phyloP scores from a whole-genome alignment of 805 yeast species.

The Pichia paraexigua region DNA sequence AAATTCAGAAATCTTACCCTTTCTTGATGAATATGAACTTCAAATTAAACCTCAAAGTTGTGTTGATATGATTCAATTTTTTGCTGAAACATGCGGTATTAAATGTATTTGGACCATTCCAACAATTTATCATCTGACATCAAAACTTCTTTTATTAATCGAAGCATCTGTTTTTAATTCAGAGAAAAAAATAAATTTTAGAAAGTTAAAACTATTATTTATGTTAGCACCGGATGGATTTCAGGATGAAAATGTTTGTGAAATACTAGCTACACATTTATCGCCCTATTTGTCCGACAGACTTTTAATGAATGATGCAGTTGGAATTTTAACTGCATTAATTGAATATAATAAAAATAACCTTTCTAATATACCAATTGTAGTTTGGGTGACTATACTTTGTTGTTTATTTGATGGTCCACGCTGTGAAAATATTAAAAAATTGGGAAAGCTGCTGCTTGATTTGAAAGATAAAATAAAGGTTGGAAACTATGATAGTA shows the following conservation, averaged over 20 bases:
- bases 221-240: constrained; percentile 19
- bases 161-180: constrained; percentile 16
- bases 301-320: constrained; percentile 21
- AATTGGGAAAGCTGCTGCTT: background rate
- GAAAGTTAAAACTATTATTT: constrained; percentile 33
- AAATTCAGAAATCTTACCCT: background rate
- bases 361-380: background rate
- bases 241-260: constrained; percentile 14
- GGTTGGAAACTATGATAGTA: background rate
- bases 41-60: constrained; percentile 8
- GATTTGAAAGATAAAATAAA: background rate
- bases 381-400: background rate
- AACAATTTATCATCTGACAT: constrained; percentile 31
- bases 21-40: constrained; percentile 15
- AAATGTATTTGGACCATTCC: constrained; percentile 30
- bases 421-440: background rate
- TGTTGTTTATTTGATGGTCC: background rate
- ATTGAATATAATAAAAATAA: constrained; percentile 2
- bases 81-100: constrained; percentile 4
- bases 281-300: constrained; percentile 14
- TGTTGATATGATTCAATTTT: constrained; percentile 7
- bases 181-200: constrained; percentile 22
- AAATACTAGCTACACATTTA: constrained; percentile 4
- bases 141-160: constrained; percentile 27
- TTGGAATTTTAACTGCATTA: constrained; percentile 19